Base-by-base conservation (phyloP, 805 yeast species). In the Cyberlindnera mrakii region DNA sequence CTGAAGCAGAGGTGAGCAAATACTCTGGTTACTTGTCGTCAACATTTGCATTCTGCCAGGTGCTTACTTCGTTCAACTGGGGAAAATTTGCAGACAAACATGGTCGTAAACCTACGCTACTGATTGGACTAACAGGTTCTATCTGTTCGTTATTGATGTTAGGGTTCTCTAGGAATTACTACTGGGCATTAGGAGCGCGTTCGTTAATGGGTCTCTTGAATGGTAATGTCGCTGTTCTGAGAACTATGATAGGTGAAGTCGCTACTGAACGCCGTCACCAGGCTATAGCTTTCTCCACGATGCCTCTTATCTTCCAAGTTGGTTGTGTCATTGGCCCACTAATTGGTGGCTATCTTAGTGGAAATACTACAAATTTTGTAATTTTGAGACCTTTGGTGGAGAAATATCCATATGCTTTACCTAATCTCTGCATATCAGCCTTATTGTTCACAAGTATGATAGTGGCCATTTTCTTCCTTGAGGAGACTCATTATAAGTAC, bases 11-110 rank as follows among this genome's bases (percentile, higher is more conserved):
- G 39, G 75, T 80, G 31, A 68, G 82, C 3, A 72, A 68, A 43
- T 80, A 77, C 56, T 75, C 83, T 9, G 85, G 86, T 6, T 78
- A 78, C 53, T 60, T 80, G 43, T 71, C 82, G 1, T 74, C 85
- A 0, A 65, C 74, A n/a, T 81, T 80, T 61, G 80, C 85, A 20
- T 68, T 80, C 23, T 72, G 70, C 46, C 86, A 80, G 57, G 75
- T 76, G 42, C 47, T 78, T 16, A 76, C 74, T 39, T 75, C 80
- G 34, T 70, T 77, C 31, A 71, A 75, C 43, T 81, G 86, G 86
- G 83, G 85, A 6, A 62, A 64, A 37, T 56, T 74, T 34, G 69
- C 79, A 31, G 82, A 81, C 50, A 61, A 54, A 18, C 59, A 74
- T 36, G 86, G 87, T 14, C 62, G 87, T 29, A 80, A 80, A 52